Percentiles rank a stretch among this genome's conserved stretches.
phyloP scores from a whole-genome alignment of 441 rosid genomes.

The Populus trichocarpa region DNA sequence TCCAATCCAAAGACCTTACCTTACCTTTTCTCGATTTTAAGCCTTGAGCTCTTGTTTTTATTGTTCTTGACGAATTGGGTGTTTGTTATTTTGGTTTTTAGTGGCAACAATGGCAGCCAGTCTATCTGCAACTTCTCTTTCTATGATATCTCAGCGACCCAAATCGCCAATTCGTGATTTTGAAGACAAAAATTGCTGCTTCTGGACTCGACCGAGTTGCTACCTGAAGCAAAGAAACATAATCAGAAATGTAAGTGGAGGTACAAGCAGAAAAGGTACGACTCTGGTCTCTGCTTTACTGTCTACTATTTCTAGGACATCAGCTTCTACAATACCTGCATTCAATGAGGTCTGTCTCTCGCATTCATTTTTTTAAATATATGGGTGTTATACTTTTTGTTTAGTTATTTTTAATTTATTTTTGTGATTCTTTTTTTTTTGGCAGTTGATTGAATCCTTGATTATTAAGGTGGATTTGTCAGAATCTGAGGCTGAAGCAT shows the following conservation, averaged over 20 bases:
- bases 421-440: background rate
- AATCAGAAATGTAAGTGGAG: background rate
- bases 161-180: slow-evolving; percentile 8
- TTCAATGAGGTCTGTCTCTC: slow-evolving; percentile 44
- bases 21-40: background rate
- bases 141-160: slow-evolving; percentile 7
- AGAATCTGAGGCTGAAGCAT: slow-evolving; percentile 72
- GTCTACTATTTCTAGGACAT: slow-evolving; percentile 27
- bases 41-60: background rate
- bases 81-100: background rate
- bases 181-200: background rate
- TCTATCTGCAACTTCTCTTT: slow-evolving; percentile 17
- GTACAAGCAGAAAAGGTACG: background rate
- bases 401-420: background rate
- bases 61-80: background rate
- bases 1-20: background rate
- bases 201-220: background rate
- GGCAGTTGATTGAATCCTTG: slow-evolving; percentile 75
- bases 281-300: slow-evolving; percentile 17
- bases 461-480: slow-evolving; percentile 65
- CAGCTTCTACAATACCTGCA: slow-evolving; percentile 32
- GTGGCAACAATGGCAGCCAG: slow-evolving; percentile 7
- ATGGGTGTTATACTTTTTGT: background rate
- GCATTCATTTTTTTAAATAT: background rate
- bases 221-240: background rate